These are phyloP conservation scores for Pichia rugopelliculosa DNA, from an alignment of 805 yeast species.

Conservation along the genomic window DNA sequence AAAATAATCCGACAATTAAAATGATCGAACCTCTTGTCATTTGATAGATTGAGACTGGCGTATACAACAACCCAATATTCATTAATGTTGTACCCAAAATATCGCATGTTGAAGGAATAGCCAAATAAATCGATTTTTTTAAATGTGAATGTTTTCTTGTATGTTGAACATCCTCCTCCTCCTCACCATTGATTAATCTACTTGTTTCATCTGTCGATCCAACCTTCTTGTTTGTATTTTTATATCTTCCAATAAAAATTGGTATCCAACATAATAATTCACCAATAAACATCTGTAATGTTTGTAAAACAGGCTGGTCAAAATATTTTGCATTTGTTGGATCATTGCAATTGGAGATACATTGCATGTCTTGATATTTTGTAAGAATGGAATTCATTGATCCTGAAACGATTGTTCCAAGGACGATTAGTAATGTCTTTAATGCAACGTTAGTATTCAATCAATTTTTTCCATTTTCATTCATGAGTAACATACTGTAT, in stretches of 20 bases:
- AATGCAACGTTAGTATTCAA: neutral
- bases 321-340: conserved; percentile 44
- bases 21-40: conserved; percentile 81
- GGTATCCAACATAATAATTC: conserved; percentile 42
- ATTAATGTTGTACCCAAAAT: conserved; percentile 65
- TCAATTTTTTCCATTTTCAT: neutral
- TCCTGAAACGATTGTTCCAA: conserved; percentile 61
- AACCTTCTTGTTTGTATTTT: neutral
- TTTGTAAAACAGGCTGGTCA: conserved; percentile 74
- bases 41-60: conserved; percentile 75
- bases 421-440: conserved; percentile 27
- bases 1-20: conserved; percentile 65
- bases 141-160: conserved; percentile 13
- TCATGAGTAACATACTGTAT: neutral
- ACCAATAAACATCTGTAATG: conserved; percentile 76
- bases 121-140: conserved; percentile 30
- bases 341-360: conserved; percentile 48
- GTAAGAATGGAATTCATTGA: conserved; percentile 68
- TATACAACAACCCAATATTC: conserved; percentile 66
- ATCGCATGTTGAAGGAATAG: conserved; percentile 67
- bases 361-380: conserved; percentile 69
- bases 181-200: neutral
- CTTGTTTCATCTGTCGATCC: conserved; percentile 1
- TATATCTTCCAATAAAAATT: conserved; percentile 11
- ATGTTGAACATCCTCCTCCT: neutral